Percentiles rank a stretch among this genome's conserved stretches.
Conservation (phyloP, 2,329 filamentous ascomycete species). For the Aspergillus sp. region DNA sequence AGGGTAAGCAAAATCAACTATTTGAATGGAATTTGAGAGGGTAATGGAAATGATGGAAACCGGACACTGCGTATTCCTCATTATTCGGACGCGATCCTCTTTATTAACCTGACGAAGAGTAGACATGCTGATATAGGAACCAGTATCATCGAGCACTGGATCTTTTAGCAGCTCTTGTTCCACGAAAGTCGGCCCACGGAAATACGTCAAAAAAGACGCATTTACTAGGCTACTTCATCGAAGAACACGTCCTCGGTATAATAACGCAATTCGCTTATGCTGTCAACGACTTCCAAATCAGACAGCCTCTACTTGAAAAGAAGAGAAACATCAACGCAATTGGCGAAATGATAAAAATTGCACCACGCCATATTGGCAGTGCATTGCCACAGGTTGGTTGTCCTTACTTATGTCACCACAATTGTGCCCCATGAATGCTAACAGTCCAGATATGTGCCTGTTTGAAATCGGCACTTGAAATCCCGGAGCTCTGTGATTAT, state of each 20-base stretch:
- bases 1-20: conserved; percentile 43
- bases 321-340: conserved; percentile 71
- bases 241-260: conserved; percentile 75
- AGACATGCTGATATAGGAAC: conserved; percentile 4
- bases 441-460: conserved; percentile 74
- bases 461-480: conserved; percentile 71
- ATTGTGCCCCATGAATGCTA: conserved; percentile 3
- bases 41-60: no score
- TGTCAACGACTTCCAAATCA: conserved; percentile 60
- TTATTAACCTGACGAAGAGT: no score
- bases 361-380: conserved; percentile 62
- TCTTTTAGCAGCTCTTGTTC: conserved; percentile 44
- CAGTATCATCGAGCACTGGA: conserved; percentile 45
- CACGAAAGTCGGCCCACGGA: conserved; percentile 40
- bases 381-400: conserved; percentile 78
- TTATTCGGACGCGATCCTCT: no score
- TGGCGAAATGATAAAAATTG: conserved; percentile 75
- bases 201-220: conserved; percentile 45
- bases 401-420: conserved; percentile 3
- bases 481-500: conserved; percentile 63
- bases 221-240: conserved; percentile 64
- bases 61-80: no score
- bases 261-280: conserved; percentile 72
- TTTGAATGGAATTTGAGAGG: neutral
- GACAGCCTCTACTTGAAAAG: conserved; percentile 58